phyloP scores from a whole-genome alignment of 2,329 filamentous ascomycete species.

The Cladosporium oxysporum region DNA sequence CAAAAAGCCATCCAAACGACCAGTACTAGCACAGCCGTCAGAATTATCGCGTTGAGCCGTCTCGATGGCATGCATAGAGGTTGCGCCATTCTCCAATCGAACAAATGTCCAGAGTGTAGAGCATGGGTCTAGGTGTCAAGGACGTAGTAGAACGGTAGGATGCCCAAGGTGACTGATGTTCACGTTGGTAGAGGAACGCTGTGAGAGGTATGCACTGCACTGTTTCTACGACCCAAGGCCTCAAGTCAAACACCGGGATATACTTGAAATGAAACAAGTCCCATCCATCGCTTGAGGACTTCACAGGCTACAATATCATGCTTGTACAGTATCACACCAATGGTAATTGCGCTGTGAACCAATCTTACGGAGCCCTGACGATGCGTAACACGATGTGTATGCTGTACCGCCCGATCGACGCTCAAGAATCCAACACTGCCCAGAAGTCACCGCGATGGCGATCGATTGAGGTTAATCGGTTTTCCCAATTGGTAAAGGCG shows the following conservation, averaged over 20 bases:
- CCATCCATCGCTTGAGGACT: neutral
- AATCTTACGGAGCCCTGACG: too few species aligned
- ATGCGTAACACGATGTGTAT: too few species aligned
- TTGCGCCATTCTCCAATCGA: neutral
- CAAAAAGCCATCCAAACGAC: neutral
- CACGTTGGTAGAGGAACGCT: neutral
- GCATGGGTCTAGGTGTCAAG: neutral
- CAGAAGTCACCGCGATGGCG: too few species aligned
- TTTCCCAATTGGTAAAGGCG: too few species aligned
- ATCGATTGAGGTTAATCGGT: too few species aligned
- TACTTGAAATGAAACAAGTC: neutral
- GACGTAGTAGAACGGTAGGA: neutral
- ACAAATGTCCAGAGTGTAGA: neutral
- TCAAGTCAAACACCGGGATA: neutral
- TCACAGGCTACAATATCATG: constrained; percentile 1
- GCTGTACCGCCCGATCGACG: too few species aligned
- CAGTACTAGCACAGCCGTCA: neutral
- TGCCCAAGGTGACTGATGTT: neutral
- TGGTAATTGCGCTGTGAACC: neutral
- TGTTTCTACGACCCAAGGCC: too few species aligned
- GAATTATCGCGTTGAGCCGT: neutral
- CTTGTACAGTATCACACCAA: neutral
- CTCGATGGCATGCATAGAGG: neutral
- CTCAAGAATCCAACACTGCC: too few species aligned
- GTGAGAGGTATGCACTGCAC: neutral